Evolutionary conservation across 176 grass and related monocot genomes (phyloP).

Genomic region (Poa pratensis): DNA sequence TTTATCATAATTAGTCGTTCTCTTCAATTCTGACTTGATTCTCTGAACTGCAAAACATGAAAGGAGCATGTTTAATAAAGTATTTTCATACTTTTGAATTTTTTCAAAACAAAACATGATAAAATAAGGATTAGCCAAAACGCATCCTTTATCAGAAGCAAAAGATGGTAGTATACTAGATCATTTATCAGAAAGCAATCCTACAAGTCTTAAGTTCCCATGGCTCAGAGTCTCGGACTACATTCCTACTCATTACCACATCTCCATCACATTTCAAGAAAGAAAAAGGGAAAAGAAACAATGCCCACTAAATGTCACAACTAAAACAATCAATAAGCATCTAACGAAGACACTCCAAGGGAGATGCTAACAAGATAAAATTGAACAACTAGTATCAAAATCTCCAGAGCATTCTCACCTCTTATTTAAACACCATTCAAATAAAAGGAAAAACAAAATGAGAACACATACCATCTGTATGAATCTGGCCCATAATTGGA

Average conservation of each 20-base stretch:
- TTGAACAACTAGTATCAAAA: slow-evolving; percentile 12
- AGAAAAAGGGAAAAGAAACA: not conserved
- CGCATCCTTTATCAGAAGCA: slow-evolving; percentile 23
- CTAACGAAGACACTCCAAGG: slow-evolving; percentile 2
- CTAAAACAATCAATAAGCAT: slow-evolving; percentile 18
- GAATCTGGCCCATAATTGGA: slow-evolving; percentile 40
- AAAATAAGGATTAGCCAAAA: not conserved
- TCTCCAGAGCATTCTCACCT: not conserved
- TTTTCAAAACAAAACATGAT: slow-evolving; percentile 3
- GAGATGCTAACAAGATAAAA: slow-evolving; percentile 5
- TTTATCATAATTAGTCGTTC: slow-evolving; percentile 14
- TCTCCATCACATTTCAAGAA: not conserved
- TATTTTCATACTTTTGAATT: not conserved
- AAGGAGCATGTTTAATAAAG: slow-evolving; percentile 34
- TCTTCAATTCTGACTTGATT: slow-evolving; percentile 42
- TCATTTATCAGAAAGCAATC: slow-evolving; percentile 13
- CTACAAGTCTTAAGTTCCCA: not conserved
- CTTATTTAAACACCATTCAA: slow-evolving; percentile 1
- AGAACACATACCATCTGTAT: slow-evolving; percentile 55
- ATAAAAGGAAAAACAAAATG: not conserved
- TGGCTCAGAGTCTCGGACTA: not conserved
- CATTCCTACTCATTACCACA: slow-evolving; percentile 18
- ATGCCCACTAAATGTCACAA: not conserved
- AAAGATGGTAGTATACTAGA: not conserved
- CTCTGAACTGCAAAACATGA: slow-evolving; percentile 53